Evolutionary conservation across 768 basidiomycete genomes (phyloP), one percentile per base, ranked within the genome.

Genomic region (Collybiopsis luxurians): DNA sequence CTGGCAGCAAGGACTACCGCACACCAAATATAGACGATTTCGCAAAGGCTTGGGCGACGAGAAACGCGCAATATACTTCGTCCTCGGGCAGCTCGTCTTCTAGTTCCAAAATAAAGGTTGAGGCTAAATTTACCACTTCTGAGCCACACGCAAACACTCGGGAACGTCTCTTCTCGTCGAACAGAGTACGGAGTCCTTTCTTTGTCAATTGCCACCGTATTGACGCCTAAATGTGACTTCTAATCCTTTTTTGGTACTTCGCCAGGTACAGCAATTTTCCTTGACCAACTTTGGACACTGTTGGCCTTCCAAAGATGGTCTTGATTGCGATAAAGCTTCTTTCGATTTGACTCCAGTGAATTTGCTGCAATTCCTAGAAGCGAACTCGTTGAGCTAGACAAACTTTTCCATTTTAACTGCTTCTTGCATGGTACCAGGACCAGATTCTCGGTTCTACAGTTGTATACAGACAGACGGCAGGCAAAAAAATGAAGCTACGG

Each of bases 341-440:
- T 64, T 64, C 49, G 40, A 64, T 28, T 59, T 59, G 40, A 64
- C 63, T 6, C 34, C 60, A 3, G 61, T 46, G n/a, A 45, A 64
- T 17, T 60, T 62, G 39, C 21, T 64, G 12, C 61, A 61, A 13
- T 64, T 64, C 56, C 62, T 64, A 24, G 56, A 54, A 17, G 53
- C 42, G 23, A 52, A 59, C 31, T 36, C 56, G 30, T 51, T 58
- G 53, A 21, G n/a, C n/a, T n/a, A n/a, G n/a, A n/a, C n/a, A n/a
- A n/a, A n/a, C n/a, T n/a, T n/a, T n/a, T n/a, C n/a, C n/a, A n/a
- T n/a, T n/a, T n/a, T n/a, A n/a, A n/a, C n/a, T n/a, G n/a, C n/a
- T n/a, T n/a, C n/a, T n/a, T n/a, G n/a, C n/a, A n/a, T n/a, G n/a
- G n/a, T n/a, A n/a, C n/a, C n/a, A n/a, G n/a, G n/a, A n/a, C n/a